Evolutionary conservation across 768 basidiomycete genomes (phyloP), one percentile per base, ranked within the genome.

Genomic region (Lepiota venenata): DNA sequence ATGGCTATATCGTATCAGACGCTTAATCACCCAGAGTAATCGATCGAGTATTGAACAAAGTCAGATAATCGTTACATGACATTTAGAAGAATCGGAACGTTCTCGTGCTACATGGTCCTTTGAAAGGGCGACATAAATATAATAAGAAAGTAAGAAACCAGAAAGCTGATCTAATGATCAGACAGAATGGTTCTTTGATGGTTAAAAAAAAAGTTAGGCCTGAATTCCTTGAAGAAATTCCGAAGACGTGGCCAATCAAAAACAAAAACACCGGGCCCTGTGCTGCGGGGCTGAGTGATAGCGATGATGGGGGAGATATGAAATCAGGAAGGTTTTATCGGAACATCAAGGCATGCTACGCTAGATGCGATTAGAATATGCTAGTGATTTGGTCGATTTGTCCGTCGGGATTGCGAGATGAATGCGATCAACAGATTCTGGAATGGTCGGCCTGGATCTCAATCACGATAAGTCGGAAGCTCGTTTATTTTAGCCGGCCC

Each of bases 1-100:
- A 45, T 27, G 32, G 43, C 53, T 47, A 60, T 52, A 29, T 46
- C 18, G 60, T 52, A 29, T 46, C 18, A 62, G n/a, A 67, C 57
- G 52, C 47, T 52, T 57, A 22, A 55, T 52, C 18, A 9, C 41
- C 25, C 32, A 7, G 37, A 32, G 22, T 32, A 35, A 47, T 50
- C 43, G 18, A 46, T 21, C 25, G 37, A 5, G 39, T 20, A 20
- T 39, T 21, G 41, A 35, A 41, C 35, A 20, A 22, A 20, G 37
- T 21, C 10, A 51, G 47, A 46, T 46, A 52, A 45, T 51, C 43
- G 12, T 38, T 37, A 12, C 29, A 46, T 57, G 32, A 9, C 32
- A 32, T 32, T 32, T 32, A 32, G 32, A 32, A 32, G 32, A 11
- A 32, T 32, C 32, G 32, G 32, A 32, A 4, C 32, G 2, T 32